Conservation (phyloP, 2,329 filamentous ascomycete species). For the Knufia petricola region DNA sequence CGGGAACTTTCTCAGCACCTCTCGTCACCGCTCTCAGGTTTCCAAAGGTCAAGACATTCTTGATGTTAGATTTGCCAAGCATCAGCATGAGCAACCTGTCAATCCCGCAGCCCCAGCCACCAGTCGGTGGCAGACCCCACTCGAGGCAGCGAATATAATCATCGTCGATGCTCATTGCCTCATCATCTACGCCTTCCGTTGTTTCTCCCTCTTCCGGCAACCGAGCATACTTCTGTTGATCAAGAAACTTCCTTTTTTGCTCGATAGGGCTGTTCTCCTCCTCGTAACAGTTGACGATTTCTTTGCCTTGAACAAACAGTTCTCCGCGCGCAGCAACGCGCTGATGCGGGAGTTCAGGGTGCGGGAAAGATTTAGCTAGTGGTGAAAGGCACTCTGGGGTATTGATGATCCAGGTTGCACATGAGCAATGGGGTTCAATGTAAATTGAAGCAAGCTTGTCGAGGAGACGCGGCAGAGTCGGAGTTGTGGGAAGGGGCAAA, state of each 20-base stretch:
- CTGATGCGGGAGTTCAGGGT: conserved; percentile 53
- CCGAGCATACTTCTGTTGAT: conserved; percentile 38
- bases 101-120: conserved; percentile 90
- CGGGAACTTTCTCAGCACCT: conserved; percentile 12
- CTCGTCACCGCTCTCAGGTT: conserved; percentile 52
- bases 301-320: conserved; percentile 68
- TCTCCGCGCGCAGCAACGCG: conserved; percentile 72
- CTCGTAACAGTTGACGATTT: conserved; percentile 94
- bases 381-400: conserved; percentile 88
- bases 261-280: conserved; percentile 90
- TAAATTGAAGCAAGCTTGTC: conserved; percentile 68
- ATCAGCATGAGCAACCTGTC: conserved; percentile 90
- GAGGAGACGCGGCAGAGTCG: conserved; percentile 60
- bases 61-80: conserved; percentile 65
- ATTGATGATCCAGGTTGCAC: conserved; percentile 69
- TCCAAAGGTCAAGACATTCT: conserved; percentile 81
- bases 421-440: conserved; percentile 64
- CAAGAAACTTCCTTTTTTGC: conserved; percentile 72
- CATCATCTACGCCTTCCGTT: conserved; percentile 33
- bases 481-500: conserved; percentile 41
- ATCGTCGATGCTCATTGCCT: conserved; percentile 55
- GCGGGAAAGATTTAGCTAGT: conserved; percentile 74
- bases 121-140: conserved; percentile 86
- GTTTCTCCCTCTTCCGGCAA: conserved; percentile 32
- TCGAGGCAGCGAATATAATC: conserved; percentile 77